Evolutionary conservation across 73 alveolate genomes (phyloP).

Genomic region (Symbiodinium natans): DNA sequence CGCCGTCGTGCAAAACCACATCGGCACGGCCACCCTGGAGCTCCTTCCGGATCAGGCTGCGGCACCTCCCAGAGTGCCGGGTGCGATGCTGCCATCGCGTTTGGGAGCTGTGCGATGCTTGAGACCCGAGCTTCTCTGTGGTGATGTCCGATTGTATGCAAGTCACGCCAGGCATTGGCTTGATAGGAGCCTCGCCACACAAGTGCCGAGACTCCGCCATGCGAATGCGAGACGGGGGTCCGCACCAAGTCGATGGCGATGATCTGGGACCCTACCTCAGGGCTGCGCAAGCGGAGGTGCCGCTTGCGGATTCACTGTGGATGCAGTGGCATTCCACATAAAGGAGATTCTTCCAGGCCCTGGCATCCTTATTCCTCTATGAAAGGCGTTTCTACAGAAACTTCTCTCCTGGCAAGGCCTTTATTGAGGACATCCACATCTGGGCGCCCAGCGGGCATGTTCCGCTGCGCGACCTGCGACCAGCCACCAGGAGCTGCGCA

Average conservation of each 20-base stretch:
- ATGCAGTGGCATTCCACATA: too few species aligned
- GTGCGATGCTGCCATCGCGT: not conserved
- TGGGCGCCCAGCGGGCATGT: constrained; percentile 79
- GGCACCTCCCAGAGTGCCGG: constrained; percentile 95
- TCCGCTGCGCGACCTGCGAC: constrained; percentile 96
- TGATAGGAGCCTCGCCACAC: constrained; percentile 96
- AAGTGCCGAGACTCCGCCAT: not conserved
- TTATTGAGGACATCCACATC: too few species aligned
- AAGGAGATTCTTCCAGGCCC: too few species aligned
- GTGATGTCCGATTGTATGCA: constrained; percentile 99
- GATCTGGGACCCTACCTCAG: constrained; percentile 96
- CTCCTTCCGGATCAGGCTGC: constrained; percentile 60
- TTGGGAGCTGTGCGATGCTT: not conserved
- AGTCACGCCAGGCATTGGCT: constrained; percentile 99
- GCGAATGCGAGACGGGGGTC: not conserved
- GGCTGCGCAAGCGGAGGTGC: too few species aligned
- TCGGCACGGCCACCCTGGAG: constrained; percentile 99
- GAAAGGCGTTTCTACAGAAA: too few species aligned
- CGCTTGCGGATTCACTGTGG: too few species aligned
- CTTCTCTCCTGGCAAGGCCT: too few species aligned
- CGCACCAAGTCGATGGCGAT: constrained; percentile 99
- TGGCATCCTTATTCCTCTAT: too few species aligned
- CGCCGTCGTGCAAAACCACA: constrained; percentile 99
- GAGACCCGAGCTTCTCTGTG: constrained; percentile 97
- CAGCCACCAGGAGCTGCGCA: constrained; percentile 99